These are phyloP conservation scores for Secale cereale DNA, from an alignment of 176 grass and related monocot genomes.

Conservation along the genomic window DNA sequence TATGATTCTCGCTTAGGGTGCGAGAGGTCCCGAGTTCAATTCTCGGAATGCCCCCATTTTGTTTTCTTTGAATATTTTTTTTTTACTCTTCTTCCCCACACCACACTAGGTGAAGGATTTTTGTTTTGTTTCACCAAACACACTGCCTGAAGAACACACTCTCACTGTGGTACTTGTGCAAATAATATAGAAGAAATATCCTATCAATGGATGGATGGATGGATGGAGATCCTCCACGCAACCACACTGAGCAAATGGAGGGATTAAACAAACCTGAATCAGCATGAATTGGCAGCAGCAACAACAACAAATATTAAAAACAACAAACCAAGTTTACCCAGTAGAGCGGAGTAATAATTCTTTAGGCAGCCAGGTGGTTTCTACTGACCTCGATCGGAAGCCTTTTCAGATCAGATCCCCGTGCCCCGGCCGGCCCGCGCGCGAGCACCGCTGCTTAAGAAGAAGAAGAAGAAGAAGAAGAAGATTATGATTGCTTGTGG, in stretches of 20 bases:
- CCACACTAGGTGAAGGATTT: neutral
- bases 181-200: too few species aligned
- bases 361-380: neutral
- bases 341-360: neutral
- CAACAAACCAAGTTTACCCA: neutral
- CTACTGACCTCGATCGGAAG: neutral
- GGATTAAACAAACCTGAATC: too few species aligned
- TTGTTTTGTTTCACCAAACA: neutral
- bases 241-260: too few species aligned
- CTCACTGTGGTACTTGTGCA: too few species aligned
- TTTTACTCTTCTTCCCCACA: neutral
- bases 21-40: conserved; percentile 94
- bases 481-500: neutral
- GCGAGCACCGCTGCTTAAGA: too few species aligned
- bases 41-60: conserved; percentile 66
- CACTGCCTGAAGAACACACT: too few species aligned
- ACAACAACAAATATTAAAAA: too few species aligned
- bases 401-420: neutral
- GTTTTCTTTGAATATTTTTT: accelerated
- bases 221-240: too few species aligned
- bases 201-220: too few species aligned
- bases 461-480: too few species aligned
- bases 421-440: too few species aligned
- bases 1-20: conserved; percentile 99
- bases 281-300: too few species aligned